Base-by-base conservation (phyloP, 306 rosid genomes). In the Castanopsis chinensis region DNA sequence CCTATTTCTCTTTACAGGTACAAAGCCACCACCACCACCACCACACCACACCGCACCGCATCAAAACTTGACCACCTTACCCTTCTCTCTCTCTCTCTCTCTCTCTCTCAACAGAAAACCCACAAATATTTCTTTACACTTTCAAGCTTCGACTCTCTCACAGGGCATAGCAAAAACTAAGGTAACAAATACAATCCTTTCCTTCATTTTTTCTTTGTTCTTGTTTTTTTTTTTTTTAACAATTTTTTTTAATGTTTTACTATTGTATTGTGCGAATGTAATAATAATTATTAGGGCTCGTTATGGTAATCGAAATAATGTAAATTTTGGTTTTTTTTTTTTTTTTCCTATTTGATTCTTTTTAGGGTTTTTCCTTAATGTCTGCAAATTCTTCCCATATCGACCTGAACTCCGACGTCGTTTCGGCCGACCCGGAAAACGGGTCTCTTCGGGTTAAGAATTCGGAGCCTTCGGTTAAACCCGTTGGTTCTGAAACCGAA, bases 391-490 rank as follows among this genome's bases (percentile, higher is more conserved):
- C 88, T 6, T 79, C 65, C 51, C 73, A 21, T 25, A 76, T 87
- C 19, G 89, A 87, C 87, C 83, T 93, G 15, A 82, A 88, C 68
- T 58, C 86, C 30, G 97, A 86, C 32, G 82, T 82, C 32, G 79
- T 72, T 78, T 76, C 81, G 80, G 58, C 59, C 71, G 90, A 81
- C 80, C 81, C 75, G 65, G 79, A 87, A 45, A 83, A 64, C 12
- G 87, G 83, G 30, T 78, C 81, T 35, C 2, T 59, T 45, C 90
- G 80, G 71, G 49, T 82, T 57, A 65, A 49, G 19, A 52, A 59
- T 4, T 57, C 88, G 8, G 76, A 67, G 57, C 77, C 80, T 8
- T 72, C 43, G 25, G 76, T 68, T 67, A 11, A 7, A 13, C 15
- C 53, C 27, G 78, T 19, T 0, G 67, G 30, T 45, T 79, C 75